A percentile compares a stretch with the other conserved stretches of the same genome.
These are phyloP conservation scores for Zhuliangozyma blackwelliae DNA, from an alignment of 1,139 yeast genomes.

Conservation along the genomic window DNA sequence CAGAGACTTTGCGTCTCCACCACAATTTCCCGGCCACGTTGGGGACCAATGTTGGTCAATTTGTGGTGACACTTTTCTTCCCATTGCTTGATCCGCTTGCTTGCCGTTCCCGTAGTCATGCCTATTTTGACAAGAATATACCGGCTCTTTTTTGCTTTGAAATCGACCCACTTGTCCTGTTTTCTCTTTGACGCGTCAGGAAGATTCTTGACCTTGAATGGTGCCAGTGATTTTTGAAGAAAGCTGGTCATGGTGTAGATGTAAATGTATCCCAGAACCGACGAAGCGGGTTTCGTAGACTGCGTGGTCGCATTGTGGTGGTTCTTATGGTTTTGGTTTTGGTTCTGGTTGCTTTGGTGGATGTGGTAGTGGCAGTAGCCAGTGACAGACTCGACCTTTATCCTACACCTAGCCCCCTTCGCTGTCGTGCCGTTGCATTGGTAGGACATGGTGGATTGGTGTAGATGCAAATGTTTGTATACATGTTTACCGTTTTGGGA, in stretches of 20 bases:
- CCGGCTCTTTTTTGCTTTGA: conserved; percentile 34
- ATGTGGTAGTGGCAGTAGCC: conserved; percentile 28
- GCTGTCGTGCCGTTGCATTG: conserved; percentile 32
- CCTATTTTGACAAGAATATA: conserved; percentile 52
- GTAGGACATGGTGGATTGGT: background rate
- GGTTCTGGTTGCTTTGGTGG: too few relatives aligned
- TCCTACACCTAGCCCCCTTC: conserved; percentile 26
- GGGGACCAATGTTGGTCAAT: conserved; percentile 10
- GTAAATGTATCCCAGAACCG: conserved; percentile 42
- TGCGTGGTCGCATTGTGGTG: background rate
- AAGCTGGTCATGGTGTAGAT: conserved; percentile 40
- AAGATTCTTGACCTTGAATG: conserved; percentile 29
- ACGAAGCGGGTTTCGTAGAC: background rate
- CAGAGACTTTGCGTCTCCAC: too few relatives aligned
- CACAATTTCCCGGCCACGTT: conserved; percentile 5
- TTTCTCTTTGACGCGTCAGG: conserved; percentile 20
- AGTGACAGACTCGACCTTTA: conserved; percentile 13
- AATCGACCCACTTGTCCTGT: conserved; percentile 27
- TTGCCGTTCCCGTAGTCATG: conserved; percentile 47
- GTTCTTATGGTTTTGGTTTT: background rate
- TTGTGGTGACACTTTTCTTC: conserved; percentile 49
- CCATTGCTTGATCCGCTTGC: conserved; percentile 49
- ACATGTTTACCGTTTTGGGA: too few relatives aligned
- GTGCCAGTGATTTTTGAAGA: conserved; percentile 14
- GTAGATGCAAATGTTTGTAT: too few relatives aligned